Base-by-base conservation (phyloP, 257 asterid species). In the Solanum sejunctum region DNA sequence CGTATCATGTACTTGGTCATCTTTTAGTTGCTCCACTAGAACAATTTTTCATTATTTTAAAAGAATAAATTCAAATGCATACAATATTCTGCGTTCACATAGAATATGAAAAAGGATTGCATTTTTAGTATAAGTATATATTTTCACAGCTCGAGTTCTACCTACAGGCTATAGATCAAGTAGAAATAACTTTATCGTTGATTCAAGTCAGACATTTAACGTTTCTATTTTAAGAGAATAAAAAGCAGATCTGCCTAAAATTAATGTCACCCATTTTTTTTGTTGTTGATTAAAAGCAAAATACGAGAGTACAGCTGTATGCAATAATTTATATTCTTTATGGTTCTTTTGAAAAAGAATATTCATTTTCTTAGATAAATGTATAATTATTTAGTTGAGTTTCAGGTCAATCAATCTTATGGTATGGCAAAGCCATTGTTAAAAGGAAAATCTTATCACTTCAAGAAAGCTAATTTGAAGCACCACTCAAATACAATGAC, bases 1-100 rank as follows among this genome's bases (percentile, higher is more conserved):
- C 80, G 92, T 94, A 85, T 87, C 93, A 89, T 90, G 94, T 89
- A 92, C 89, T 89, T 92, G 94, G 89, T 54, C 88, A 72, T 60
- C 80, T 78, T 88, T 84, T 84, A 15, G 71, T 83, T 75, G 43
- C 67, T 88, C 84, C 82, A 83, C 69, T 36, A 26, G 5, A 67
- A 23, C 20, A 83, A 47, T 21, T 36, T 71, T 47, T 75, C 0
- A 32, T 32, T 7, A 70, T 82, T 16, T 58, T 3, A 6, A 18
- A 13, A 11, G 5, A 16, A 9, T 3, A 3, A 58, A 5, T 10
- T 10, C 0, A 7, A 7, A 0, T 0, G 3, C 21, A 58, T 6
- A 58, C n/a, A 58, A n/a, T 10, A n/a, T 58, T 10, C 21, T 0
- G n/a, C 3, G 0, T 58, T n/a, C 13, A 58, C 0, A 10, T 0